phyloP scores from a whole-genome alignment of 2,329 filamentous ascomycete species.

The Eurotiales sp. region DNA sequence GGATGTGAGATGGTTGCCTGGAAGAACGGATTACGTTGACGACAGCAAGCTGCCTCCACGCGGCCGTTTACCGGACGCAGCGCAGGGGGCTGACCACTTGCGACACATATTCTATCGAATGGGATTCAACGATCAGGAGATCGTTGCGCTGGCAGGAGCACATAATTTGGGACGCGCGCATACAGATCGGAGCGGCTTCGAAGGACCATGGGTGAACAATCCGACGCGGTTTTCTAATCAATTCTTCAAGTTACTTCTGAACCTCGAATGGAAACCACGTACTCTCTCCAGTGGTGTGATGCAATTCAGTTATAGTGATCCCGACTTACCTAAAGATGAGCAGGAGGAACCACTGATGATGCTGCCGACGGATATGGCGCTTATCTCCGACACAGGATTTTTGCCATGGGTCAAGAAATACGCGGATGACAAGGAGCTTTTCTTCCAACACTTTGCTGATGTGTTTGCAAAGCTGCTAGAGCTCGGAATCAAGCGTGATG shows the following conservation, averaged over 20 bases:
- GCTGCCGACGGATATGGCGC: slow-evolving; percentile 61
- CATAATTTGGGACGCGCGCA: slow-evolving; percentile 57
- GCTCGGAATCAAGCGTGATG: slow-evolving; percentile 57
- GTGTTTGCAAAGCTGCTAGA: slow-evolving; percentile 61
- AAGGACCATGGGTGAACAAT: slow-evolving; percentile 58
- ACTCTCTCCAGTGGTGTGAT: slow-evolving; percentile 50
- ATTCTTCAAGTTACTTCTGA: slow-evolving; percentile 53
- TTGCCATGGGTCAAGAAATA: slow-evolving; percentile 56
- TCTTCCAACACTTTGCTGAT: slow-evolving; percentile 58
- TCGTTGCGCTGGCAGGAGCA: slow-evolving; percentile 54
- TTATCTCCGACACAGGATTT: slow-evolving; percentile 54
- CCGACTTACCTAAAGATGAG: slow-evolving; percentile 43
- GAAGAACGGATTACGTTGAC: slow-evolving; percentile 60
- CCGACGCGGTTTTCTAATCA: slow-evolving; percentile 58
- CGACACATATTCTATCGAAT: slow-evolving; percentile 57
- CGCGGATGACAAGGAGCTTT: slow-evolving; percentile 58
- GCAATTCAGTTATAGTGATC: slow-evolving; percentile 59
- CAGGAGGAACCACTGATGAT: slow-evolving; percentile 60
- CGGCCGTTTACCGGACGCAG: slow-evolving; percentile 54
- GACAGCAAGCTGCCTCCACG: slow-evolving; percentile 57
- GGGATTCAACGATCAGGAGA: slow-evolving; percentile 60
- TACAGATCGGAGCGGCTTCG: slow-evolving; percentile 53
- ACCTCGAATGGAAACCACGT: slow-evolving; percentile 53
- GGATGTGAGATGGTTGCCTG: slow-evolving; percentile 53
- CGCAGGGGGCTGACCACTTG: slow-evolving; percentile 53